These are phyloP conservation scores for Asterochloris erici DNA, from an alignment of 139 green algal species.

Conservation along the genomic window DNA sequence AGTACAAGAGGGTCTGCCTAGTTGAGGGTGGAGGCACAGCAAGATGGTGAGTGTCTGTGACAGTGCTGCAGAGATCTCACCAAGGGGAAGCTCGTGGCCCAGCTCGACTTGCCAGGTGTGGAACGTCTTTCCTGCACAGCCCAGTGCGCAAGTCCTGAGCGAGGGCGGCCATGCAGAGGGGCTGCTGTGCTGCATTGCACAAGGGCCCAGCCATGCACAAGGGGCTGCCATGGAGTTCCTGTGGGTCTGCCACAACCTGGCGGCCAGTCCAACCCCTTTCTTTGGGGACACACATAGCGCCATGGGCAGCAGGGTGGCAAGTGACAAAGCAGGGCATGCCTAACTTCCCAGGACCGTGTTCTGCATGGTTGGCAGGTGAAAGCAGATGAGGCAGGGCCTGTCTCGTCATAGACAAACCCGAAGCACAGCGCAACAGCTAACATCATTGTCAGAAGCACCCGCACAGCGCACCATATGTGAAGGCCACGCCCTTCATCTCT, in stretches of 20 bases:
- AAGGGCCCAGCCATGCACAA: too few relatives aligned
- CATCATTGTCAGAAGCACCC: background rate
- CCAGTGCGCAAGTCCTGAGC: constrained; percentile 31
- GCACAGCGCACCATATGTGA: constrained; percentile 35
- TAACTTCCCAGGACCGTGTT: too few relatives aligned
- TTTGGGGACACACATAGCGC: too few relatives aligned
- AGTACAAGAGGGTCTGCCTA: background rate
- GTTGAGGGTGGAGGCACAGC: background rate
- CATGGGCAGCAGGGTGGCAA: too few relatives aligned
- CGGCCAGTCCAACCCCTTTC: too few relatives aligned
- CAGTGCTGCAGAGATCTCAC: constrained; percentile 20
- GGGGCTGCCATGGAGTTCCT: background rate
- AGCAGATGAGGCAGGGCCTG: too few relatives aligned
- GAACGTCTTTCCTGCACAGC: constrained; percentile 47
- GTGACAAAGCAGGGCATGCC: too few relatives aligned
- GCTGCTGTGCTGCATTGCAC: background rate
- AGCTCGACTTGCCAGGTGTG: constrained; percentile 74
- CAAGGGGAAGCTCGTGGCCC: constrained; percentile 60
- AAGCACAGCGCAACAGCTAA: too few relatives aligned
- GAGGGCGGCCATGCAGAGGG: background rate
- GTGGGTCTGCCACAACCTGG: too few relatives aligned
- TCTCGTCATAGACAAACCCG: too few relatives aligned
- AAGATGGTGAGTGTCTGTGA: background rate
- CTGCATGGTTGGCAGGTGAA: too few relatives aligned
- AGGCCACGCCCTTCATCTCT: constrained; percentile 49